Conservation (phyloP, 2,329 filamentous ascomycete genomes). For the Sarocladiaceae sp. region DNA sequence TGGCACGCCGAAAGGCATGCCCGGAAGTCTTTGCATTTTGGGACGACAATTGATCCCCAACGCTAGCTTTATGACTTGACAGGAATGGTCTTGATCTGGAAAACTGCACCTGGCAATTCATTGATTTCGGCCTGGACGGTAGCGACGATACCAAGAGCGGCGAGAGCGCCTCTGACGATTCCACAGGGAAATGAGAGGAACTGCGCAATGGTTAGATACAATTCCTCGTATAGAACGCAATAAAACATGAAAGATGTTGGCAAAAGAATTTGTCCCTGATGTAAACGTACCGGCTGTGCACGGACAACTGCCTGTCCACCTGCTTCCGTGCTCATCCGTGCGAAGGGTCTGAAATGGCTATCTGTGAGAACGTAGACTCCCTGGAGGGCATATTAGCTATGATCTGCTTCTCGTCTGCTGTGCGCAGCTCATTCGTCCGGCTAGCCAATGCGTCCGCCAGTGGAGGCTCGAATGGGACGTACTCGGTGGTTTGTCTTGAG, state of each 20-base stretch:
- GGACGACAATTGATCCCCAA: background rate
- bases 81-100: constrained; percentile 87
- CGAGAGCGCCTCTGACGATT: constrained; percentile 83
- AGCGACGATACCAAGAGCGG: constrained; percentile 85
- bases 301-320: constrained; percentile 67
- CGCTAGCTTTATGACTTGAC: constrained; percentile 50
- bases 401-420: no score
- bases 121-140: constrained; percentile 87
- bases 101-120: constrained; percentile 83
- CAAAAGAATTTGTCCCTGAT: background rate
- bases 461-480: constrained; percentile 20
- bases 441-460: background rate
- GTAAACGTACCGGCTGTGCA: constrained; percentile 75
- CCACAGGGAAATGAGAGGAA: constrained; percentile 96
- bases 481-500: constrained; percentile 96
- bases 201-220: constrained; percentile 35
- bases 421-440: background rate
- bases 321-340: constrained; percentile 80
- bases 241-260: constrained; percentile 9
- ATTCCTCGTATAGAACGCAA: constrained; percentile 4
- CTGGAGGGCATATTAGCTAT: constrained; percentile 31
- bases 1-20: background rate
- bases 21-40: background rate
- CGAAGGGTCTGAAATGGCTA: constrained; percentile 82
- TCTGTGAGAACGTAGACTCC: constrained; percentile 97